phyloP scores from a whole-genome alignment of 768 basidiomycete genomes.

The Sistotremastrum suecicum region DNA sequence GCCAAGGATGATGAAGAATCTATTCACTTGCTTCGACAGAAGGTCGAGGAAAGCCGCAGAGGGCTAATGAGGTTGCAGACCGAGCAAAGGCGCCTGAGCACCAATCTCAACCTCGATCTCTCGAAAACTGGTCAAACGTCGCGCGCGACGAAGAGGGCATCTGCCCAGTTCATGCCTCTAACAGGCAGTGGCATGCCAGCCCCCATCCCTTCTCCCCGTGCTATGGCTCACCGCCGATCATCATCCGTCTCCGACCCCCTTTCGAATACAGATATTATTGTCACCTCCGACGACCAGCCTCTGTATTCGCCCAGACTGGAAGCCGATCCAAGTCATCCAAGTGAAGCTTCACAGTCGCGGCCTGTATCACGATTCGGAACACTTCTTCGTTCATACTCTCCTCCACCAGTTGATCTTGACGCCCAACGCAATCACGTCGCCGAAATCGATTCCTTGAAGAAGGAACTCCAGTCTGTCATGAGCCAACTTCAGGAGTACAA shows the following conservation, averaged over 20 bases:
- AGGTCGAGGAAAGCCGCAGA: slow-evolving; percentile 73
- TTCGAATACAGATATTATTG: not conserved
- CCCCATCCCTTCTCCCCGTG: slow-evolving; percentile 17
- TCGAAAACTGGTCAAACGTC: slow-evolving; percentile 30
- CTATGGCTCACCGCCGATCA: slow-evolving; percentile 50
- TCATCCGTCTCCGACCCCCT: slow-evolving; percentile 49
- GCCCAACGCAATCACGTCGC: slow-evolving; percentile 9
- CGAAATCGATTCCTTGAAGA: slow-evolving; percentile 45
- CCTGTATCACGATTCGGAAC: slow-evolving; percentile 29
- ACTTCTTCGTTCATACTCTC: slow-evolving; percentile 34
- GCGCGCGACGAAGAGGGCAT: slow-evolving; percentile 48
- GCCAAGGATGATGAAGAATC: slow-evolving; percentile 63
- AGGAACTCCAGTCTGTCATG: slow-evolving; percentile 42
- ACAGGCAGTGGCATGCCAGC: slow-evolving; percentile 30
- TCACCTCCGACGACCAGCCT: slow-evolving; percentile 1
- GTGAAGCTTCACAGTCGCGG: slow-evolving; percentile 11
- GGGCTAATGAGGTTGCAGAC: slow-evolving; percentile 79
- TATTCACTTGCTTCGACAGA: slow-evolving; percentile 59
- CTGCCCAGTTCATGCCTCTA: slow-evolving; percentile 45
- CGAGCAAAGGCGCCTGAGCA: slow-evolving; percentile 53
- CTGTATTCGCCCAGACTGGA: slow-evolving; percentile 3
- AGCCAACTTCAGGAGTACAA: slow-evolving; percentile 47
- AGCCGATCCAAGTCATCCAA: not conserved
- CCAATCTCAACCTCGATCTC: slow-evolving; percentile 37
- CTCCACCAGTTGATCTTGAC: slow-evolving; percentile 24